Conservation (phyloP, 768 basidiomycete species). For the Podaxis carcinomalis region DNA sequence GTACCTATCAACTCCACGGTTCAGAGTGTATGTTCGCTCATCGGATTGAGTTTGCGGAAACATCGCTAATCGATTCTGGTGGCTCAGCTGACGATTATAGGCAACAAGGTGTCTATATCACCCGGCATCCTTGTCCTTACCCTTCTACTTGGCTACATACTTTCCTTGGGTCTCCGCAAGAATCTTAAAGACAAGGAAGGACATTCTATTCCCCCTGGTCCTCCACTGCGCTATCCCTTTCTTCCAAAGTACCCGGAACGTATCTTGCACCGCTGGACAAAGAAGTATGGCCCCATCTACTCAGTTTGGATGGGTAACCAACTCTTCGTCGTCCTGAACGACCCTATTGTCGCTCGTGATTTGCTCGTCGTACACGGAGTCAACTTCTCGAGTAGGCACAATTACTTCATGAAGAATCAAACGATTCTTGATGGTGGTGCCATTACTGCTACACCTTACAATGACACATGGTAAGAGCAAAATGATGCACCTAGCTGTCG, state of each 20-base stretch:
- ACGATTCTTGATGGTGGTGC: constrained; percentile 28
- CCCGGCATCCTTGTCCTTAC: too few relatives aligned
- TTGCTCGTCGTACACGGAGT: constrained; percentile 31
- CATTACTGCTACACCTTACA: constrained; percentile 29
- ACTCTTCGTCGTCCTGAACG: constrained; percentile 32
- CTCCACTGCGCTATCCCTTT: constrained; percentile 22
- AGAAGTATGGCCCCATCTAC: constrained; percentile 27
- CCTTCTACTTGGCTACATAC: too few relatives aligned
- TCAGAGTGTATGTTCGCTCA: too few relatives aligned
- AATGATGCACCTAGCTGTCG: not conserved
- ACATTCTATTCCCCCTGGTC: too few relatives aligned
- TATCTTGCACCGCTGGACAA: constrained; percentile 28
- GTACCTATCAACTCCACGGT: too few relatives aligned
- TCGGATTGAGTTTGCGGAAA: too few relatives aligned
- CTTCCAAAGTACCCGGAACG: constrained; percentile 30
- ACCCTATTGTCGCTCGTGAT: constrained; percentile 28
- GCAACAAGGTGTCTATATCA: too few relatives aligned
- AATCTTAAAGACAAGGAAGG: too few relatives aligned
- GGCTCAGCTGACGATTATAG: too few relatives aligned
- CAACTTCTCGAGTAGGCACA: constrained; percentile 28
- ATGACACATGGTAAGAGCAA: constrained; percentile 25
- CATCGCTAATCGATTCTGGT: too few relatives aligned
- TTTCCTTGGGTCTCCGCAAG: too few relatives aligned
- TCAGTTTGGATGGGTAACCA: constrained; percentile 35
- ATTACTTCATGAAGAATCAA: constrained; percentile 32